Evolutionary conservation across 139 green algal species (phyloP), one percentile per base, ranked within the genome.

Genomic region (Coelastrella sp.): DNA sequence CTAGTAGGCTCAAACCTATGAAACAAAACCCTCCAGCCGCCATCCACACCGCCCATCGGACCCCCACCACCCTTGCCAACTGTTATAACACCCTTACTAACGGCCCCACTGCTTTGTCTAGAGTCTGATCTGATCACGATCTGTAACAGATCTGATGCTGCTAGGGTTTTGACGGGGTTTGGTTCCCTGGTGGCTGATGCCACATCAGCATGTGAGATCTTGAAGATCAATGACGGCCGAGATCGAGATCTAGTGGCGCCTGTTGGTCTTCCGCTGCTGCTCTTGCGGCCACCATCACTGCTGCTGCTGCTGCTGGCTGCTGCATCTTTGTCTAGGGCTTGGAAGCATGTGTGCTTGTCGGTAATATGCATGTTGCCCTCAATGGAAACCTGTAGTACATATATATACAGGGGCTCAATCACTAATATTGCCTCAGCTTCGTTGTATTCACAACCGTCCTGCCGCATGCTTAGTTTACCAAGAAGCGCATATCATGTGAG

Each of bases 161-260:
- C 27, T 25, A 43, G 27, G 30, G 71, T 68, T 38, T 40, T 57
- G 68, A 27, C 17, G 15, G 40, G 38, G 11, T 60, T 77, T 7
- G 40, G 68, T 40, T 77, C 38, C 68, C 73, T 35, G 1, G 73
- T 81, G 30, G 73, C 73, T 35, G 73, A 60, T 21, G 50, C 34
- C 48, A 81, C 73, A 21, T 81, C 73, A 68, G 73, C 73, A 38
- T 81, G 73, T 34, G 48, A 53, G 38, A 81, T 81, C n/a, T 68
- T 68, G 32, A 81, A 68, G 13, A 60, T 45, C 48, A 48, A 50
- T 13, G 40, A 50, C 17, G 25, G 37, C 1, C 23, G 38, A n/a
- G 37, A 50, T 35, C 37, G 21, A 3, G 67, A 27, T n/a, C 17
- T 50, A 13, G 1, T 30, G 25, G 17, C 13, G 67, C 67, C 23